phyloP scores from a whole-genome alignment of 441 rosid genomes.

The Jatropha podagrica region DNA sequence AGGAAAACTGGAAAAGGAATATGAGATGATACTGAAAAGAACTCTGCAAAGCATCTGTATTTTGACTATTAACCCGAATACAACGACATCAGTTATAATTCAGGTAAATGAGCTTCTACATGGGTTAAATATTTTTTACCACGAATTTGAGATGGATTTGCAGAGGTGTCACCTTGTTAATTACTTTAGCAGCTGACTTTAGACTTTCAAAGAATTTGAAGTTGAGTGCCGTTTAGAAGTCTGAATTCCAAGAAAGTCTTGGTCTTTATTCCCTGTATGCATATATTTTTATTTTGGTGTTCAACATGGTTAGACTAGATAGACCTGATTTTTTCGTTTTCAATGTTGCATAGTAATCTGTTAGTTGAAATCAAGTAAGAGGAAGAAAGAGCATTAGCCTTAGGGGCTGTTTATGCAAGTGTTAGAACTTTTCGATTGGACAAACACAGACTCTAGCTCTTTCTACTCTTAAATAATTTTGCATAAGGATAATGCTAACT shows the following conservation, averaged over 20 bases:
- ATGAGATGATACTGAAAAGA: conserved; percentile 74
- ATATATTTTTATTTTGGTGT: background rate
- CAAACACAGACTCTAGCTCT: background rate
- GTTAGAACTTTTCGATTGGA: background rate
- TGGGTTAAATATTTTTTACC: background rate
- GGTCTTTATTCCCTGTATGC: background rate
- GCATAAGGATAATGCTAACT: background rate
- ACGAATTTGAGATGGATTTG: background rate
- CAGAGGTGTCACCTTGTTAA: background rate
- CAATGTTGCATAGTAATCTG: background rate
- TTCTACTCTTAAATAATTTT: background rate
- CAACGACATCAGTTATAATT: conserved; percentile 75
- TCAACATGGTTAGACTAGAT: background rate
- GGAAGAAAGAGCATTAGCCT: background rate
- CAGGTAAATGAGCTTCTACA: conserved; percentile 45
- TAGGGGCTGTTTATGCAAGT: background rate
- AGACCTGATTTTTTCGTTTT: background rate
- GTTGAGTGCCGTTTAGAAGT: background rate
- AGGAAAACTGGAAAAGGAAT: conserved; percentile 82
- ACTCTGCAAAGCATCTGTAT: conserved; percentile 84
- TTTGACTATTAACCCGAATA: conserved; percentile 75
- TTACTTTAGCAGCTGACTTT: background rate
- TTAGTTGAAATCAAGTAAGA: background rate
- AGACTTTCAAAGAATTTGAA: background rate
- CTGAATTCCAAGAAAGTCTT: background rate